Evolutionary conservation across 192 early-diverging fungal genomes (phyloP).

Genomic region (Coemansia sp.): DNA sequence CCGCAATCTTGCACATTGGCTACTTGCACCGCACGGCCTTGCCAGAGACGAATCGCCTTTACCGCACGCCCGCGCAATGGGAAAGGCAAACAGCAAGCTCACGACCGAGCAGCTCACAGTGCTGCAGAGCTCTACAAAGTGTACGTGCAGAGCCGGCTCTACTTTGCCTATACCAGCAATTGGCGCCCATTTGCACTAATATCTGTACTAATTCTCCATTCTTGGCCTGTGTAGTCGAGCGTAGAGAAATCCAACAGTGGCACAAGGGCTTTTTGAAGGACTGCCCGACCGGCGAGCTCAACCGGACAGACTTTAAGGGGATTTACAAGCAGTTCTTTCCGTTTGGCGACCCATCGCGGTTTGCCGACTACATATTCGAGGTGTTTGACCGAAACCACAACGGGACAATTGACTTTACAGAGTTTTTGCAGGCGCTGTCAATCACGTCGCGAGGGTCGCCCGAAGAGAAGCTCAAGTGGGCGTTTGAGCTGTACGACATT

Average conservation of each 20-base stretch:
- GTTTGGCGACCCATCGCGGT: conserved; percentile 88
- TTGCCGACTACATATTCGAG: conserved; percentile 87
- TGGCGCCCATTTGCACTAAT: not conserved
- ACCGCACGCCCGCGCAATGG: conserved; percentile 54
- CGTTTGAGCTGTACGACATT: conserved; percentile 88
- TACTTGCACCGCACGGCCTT: too few relatives aligned
- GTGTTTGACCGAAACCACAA: conserved; percentile 90
- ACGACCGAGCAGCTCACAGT: conserved; percentile 70
- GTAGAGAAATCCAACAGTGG: conserved; percentile 95
- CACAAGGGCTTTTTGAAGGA: conserved; percentile 94
- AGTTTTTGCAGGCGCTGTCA: conserved; percentile 83
- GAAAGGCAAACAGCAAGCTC: conserved; percentile 82
- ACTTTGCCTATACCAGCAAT: not conserved
- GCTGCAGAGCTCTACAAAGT: conserved; percentile 76
- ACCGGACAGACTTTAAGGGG: conserved; percentile 80
- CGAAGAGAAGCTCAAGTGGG: conserved; percentile 85
- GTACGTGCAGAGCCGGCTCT: conserved; percentile 53
- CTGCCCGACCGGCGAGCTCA: conserved; percentile 79
- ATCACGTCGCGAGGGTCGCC: conserved; percentile 75
- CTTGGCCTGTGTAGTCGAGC: conserved; percentile 58
- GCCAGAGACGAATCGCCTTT: too few relatives aligned
- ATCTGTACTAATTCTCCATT: not conserved
- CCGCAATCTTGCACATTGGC: too few relatives aligned
- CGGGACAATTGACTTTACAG: conserved; percentile 85
- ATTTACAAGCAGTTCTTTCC: conserved; percentile 97